Conservation (phyloP, 1,284 basidiomycete genomes). For the Porodaedalea pini region DNA sequence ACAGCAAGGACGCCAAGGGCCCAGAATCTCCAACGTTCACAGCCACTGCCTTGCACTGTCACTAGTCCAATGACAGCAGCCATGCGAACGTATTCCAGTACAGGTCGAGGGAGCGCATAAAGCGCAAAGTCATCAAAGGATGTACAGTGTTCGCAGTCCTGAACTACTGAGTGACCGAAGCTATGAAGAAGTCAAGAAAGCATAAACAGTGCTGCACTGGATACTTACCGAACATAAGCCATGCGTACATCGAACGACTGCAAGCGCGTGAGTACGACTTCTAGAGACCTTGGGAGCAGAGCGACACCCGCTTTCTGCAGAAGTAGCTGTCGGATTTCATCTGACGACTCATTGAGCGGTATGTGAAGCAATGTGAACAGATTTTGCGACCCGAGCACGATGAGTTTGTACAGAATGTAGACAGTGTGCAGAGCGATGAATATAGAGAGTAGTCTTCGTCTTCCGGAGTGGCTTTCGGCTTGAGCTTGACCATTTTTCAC, state of each 20-base stretch:
- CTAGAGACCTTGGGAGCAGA: conserved; percentile 43
- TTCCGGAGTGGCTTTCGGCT: not conserved
- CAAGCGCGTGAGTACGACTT: conserved; percentile 52
- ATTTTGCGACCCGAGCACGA: conserved; percentile 53
- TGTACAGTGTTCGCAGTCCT: conserved; percentile 59
- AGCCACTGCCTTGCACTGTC: conserved; percentile 36
- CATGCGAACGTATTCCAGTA: conserved; percentile 57
- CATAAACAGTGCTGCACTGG: not conserved
- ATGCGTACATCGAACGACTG: conserved; percentile 55
- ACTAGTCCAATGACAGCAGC: conserved; percentile 52
- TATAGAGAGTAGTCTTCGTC: conserved; percentile 27
- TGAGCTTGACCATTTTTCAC: not conserved
- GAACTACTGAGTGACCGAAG: conserved; percentile 61
- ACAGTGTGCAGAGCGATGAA: conserved; percentile 55
- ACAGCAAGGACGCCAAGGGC: conserved; percentile 47
- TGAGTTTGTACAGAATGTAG: conserved; percentile 46
- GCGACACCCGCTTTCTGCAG: conserved; percentile 30
- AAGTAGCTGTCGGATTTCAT: conserved; percentile 47
- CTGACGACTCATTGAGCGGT: conserved; percentile 51
- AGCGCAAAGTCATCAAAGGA: conserved; percentile 56
- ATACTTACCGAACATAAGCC: conserved; percentile 54
- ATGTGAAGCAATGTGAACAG: conserved; percentile 54
- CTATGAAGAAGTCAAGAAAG: conserved; percentile 32
- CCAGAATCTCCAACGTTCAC: conserved; percentile 47
- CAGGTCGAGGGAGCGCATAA: conserved; percentile 48